Evolutionary conservation across 192 early-diverging fungal genomes (phyloP).

Genomic region (Gryganskiella cystojenkinii): DNA sequence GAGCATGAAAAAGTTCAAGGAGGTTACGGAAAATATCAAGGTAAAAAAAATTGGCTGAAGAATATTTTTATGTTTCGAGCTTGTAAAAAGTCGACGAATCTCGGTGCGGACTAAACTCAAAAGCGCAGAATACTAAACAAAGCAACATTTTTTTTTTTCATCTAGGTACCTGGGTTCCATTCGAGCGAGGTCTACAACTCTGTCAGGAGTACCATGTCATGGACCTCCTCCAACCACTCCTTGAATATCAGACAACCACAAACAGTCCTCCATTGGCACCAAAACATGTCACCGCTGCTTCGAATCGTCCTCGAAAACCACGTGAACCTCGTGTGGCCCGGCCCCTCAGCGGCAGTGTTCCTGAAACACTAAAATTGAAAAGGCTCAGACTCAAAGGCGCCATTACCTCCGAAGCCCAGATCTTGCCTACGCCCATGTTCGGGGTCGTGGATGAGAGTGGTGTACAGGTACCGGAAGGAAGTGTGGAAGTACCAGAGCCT

Average conservation of each 20-base stretch:
- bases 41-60: constrained; percentile 62
- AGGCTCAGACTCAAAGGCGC: constrained; percentile 11
- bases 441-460: not conserved
- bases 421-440: not conserved
- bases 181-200: constrained; percentile 80
- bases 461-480: not conserved
- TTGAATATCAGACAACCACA: constrained; percentile 80
- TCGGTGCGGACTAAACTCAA: too few relatives aligned
- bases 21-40: constrained; percentile 99
- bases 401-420: not conserved
- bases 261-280: constrained; percentile 64
- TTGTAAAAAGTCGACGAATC: too few relatives aligned
- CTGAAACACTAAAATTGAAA: constrained; percentile 20
- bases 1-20: constrained; percentile 97
- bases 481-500: not conserved
- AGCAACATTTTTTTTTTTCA: not conserved
- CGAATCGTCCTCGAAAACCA: constrained; percentile 60
- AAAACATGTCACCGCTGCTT: constrained; percentile 65
- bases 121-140: too few relatives aligned
- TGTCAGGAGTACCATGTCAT: constrained; percentile 85
- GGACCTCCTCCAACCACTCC: constrained; percentile 75
- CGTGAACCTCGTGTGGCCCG: constrained; percentile 40
- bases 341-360: constrained; percentile 29
- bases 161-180: constrained; percentile 84
- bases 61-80: not conserved